phyloP scores from a whole-genome alignment of 2,329 filamentous ascomycete species.

The Mycocentrospora acerina region DNA sequence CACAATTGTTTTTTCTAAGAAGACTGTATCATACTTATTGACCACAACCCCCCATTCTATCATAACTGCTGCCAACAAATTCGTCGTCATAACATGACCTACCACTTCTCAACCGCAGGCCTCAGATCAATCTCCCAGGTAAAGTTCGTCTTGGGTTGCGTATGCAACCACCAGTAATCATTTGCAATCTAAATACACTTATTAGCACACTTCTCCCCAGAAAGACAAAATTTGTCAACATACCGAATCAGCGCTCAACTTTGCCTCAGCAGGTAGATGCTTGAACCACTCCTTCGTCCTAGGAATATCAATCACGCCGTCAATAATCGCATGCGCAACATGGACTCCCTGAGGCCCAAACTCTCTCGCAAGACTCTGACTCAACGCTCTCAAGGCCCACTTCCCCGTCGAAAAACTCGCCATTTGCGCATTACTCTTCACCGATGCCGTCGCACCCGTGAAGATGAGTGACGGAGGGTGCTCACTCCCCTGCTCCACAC shows the following conservation, averaged over 20 bases:
- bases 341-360: constrained; percentile 85
- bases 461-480: constrained; percentile 80
- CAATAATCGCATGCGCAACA: constrained; percentile 78
- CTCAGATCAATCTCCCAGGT: constrained; percentile 80
- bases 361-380: constrained; percentile 76
- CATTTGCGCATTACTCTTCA: constrained; percentile 71
- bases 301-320: constrained; percentile 82
- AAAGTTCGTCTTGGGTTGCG: constrained; percentile 75
- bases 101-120: constrained; percentile 84
- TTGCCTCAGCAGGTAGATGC: constrained; percentile 60
- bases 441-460: constrained; percentile 80
- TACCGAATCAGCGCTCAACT: constrained; percentile 74
- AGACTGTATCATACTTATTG: too few species aligned
- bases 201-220: constrained; percentile 1
- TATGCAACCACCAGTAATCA: constrained; percentile 81
- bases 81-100: constrained; percentile 21
- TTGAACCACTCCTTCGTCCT: constrained; percentile 63
- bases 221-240: constrained; percentile 37
- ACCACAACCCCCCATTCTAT: not conserved
- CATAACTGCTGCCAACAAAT: not conserved
- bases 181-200: constrained; percentile 70
- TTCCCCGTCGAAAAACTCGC: constrained; percentile 75
- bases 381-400: constrained; percentile 73
- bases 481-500: constrained; percentile 51
- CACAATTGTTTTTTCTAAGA: too few species aligned